Evolutionary conservation across 1,284 basidiomycete species (phyloP), one percentile per base, ranked within the genome.

Genomic region (Dichomitus squalens): DNA sequence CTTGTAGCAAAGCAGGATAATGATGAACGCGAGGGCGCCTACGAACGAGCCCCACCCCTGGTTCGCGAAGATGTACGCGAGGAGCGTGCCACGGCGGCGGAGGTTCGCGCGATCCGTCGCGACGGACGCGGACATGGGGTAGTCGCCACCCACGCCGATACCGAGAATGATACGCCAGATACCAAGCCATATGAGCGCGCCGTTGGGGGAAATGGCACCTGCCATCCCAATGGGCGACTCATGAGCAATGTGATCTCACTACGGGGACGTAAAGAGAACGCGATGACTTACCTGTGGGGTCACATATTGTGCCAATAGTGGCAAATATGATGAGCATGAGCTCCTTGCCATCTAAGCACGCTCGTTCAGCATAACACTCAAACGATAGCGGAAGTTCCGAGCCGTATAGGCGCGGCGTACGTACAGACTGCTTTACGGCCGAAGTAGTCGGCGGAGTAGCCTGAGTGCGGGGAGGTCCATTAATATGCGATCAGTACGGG

Each of bases 131-230:
- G 81, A 85, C 86, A 92, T 88, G 12, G 91, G 91, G 70, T 93
- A 93, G 72, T 94, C 92, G 25, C 90, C 92, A 25, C 92, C 92
- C 5, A 93, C 88, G 33, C 88, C 89, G 18, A 91, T 74, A 0
- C 88, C 89, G 46, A 91, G 83, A 18, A 92, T 68, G 54, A 90
- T 88, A 29, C 90, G 85, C 71, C 83, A 92, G 9, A 84, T 70
- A 23, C 76, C 78, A 9, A 90, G 75, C 69, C 86, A 90, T 60
- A 88, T 81, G 53, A 90, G 74, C 20, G 70, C 75, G 18, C 71
- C 62, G 36, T 80, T 68, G 6, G 86, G 79, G 11, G 75, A 73
- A 31, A 81, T 68, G n/a, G 64, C 64, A 55, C 73, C 75, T 76
- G 63, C 12, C n/a, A 12, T 6, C 12, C 7, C 9, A n/a, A n/a